Evolutionary conservation across 2,329 filamentous ascomycete genomes (phyloP).

Genomic region (Fonsecaea pedrosoi): DNA sequence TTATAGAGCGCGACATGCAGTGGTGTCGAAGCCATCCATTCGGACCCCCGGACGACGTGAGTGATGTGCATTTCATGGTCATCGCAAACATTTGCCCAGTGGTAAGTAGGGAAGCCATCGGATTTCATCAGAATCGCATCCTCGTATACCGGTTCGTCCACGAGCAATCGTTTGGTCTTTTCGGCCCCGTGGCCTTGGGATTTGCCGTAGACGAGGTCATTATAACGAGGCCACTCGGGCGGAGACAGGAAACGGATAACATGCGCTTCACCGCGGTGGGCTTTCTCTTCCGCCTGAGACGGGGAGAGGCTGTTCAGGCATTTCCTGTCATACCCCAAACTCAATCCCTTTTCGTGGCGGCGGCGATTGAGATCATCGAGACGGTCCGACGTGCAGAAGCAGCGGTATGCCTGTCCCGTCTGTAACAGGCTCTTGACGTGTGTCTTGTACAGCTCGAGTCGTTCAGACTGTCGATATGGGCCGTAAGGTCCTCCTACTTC

Average conservation of each 20-base stretch:
- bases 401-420: constrained; percentile 81
- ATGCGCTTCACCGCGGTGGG: constrained; percentile 71
- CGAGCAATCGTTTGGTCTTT: constrained; percentile 54
- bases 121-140: constrained; percentile 91
- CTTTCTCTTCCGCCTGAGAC: constrained; percentile 73
- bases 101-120: constrained; percentile 93
- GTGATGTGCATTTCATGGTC: constrained; percentile 96
- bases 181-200: constrained; percentile 57
- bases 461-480: constrained; percentile 88
- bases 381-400: constrained; percentile 81
- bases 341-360: constrained; percentile 64
- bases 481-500: constrained; percentile 80
- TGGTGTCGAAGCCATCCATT: constrained; percentile 96
- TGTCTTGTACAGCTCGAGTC: constrained; percentile 73
- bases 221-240: constrained; percentile 67
- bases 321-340: constrained; percentile 71
- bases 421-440: constrained; percentile 74
- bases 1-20: constrained; percentile 77
- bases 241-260: constrained; percentile 78
- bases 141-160: constrained; percentile 64
- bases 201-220: constrained; percentile 80
- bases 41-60: constrained; percentile 89
- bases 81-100: constrained; percentile 95
- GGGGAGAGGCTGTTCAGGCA: constrained; percentile 69
- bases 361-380: constrained; percentile 71